Evolutionary conservation across 306 rosid species (phyloP).

Genomic region (Senna siamea): DNA sequence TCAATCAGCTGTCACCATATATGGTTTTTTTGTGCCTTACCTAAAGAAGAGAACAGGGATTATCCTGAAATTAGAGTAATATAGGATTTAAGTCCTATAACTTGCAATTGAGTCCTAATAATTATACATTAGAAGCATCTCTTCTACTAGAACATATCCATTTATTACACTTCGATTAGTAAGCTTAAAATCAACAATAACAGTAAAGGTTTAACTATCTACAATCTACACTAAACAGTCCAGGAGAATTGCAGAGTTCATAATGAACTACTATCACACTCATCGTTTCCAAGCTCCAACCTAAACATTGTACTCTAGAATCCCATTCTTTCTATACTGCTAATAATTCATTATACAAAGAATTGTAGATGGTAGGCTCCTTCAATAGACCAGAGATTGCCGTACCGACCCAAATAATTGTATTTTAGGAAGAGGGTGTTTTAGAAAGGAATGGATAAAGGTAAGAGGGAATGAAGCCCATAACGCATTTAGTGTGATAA

Average conservation of each 20-base stretch:
- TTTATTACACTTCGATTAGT: not conserved
- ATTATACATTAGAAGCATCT: not conserved
- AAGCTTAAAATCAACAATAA: not conserved
- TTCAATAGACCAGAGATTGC: too few species aligned
- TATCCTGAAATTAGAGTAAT: not conserved
- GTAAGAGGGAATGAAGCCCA: not conserved
- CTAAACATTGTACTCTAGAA: not conserved
- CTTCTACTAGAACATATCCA: slow-evolving; percentile 1
- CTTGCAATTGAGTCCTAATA: too few species aligned
- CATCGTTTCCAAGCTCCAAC: not conserved
- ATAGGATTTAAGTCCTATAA: too few species aligned
- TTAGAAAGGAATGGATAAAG: not conserved
- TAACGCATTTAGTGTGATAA: not conserved
- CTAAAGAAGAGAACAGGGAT: not conserved
- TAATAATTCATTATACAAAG: not conserved
- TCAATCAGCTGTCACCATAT: not conserved
- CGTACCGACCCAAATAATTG: too few species aligned
- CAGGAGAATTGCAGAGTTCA: not conserved
- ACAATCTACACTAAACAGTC: not conserved
- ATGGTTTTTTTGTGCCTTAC: slow-evolving; percentile 7
- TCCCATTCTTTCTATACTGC: not conserved
- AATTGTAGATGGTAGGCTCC: too few species aligned
- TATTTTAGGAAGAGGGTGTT: too few species aligned
- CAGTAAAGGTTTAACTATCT: not conserved
- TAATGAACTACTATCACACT: not conserved